phyloP scores from a whole-genome alignment of 169 alveolate species.

The Pseudocohnilembus persalinus region DNA sequence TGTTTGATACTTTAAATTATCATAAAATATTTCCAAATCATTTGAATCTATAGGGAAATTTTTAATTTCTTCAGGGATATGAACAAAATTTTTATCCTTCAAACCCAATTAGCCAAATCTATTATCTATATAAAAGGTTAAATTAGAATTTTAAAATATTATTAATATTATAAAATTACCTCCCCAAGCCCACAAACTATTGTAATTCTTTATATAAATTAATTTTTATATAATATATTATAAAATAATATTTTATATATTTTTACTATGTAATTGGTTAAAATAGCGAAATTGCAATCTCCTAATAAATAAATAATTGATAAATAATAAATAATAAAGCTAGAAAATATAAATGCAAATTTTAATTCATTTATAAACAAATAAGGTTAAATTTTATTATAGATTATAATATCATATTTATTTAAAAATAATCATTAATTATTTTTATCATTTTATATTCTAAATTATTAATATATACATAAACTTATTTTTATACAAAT shows the following conservation, averaged over 20 bases:
- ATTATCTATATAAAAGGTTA: background rate
- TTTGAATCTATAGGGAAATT: background rate
- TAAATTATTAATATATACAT: too few species aligned
- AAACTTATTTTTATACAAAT: too few species aligned
- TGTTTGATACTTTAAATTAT: background rate
- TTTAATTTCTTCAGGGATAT: background rate
- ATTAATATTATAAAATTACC: background rate
- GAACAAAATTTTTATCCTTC: background rate
- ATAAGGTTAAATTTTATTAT: too few species aligned
- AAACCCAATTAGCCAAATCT: background rate
- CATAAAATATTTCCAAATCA: background rate
- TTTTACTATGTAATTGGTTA: too few species aligned
- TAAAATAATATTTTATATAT: too few species aligned
- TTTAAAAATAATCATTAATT: too few species aligned
- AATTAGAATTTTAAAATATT: too few species aligned
- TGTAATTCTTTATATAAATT: background rate
- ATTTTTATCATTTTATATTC: too few species aligned
- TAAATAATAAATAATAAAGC: too few species aligned
- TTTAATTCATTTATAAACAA: too few species aligned
- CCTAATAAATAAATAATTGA: background rate
- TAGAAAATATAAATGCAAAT: background rate
- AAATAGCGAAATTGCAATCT: background rate
- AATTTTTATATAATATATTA: too few species aligned
- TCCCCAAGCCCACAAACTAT: background rate
- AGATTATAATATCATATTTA: too few species aligned